Evolutionary conservation across 176 grass and related monocot genomes (phyloP).

Genomic region (Panicum miliaceum): DNA sequence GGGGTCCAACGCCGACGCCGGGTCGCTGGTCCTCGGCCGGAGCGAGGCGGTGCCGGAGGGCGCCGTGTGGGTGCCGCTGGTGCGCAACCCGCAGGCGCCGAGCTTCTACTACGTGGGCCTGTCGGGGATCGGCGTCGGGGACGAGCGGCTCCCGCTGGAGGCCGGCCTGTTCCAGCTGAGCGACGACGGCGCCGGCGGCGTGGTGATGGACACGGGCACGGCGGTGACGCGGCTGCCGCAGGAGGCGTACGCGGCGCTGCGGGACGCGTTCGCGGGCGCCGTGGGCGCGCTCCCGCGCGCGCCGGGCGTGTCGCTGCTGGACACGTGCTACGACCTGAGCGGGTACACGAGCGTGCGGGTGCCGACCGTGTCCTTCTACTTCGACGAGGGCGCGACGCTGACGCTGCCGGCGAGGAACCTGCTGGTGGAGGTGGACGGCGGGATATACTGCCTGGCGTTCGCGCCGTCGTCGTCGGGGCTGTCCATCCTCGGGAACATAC

Average conservation of each 20-base stretch:
- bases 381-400: conserved; percentile 60
- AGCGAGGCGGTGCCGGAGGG: conserved; percentile 72
- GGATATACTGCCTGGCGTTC: conserved; percentile 83
- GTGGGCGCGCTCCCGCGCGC: conserved; percentile 56
- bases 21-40: conserved; percentile 75
- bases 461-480: conserved; percentile 64
- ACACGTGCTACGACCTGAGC: conserved; percentile 88
- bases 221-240: conserved; percentile 66
- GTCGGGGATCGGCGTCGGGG: conserved; percentile 70
- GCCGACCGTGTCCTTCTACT: conserved; percentile 89
- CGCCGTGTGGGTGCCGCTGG: conserved; percentile 87
- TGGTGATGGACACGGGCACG: conserved; percentile 97
- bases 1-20: conserved; percentile 18
- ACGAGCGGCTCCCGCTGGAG: conserved; percentile 50
- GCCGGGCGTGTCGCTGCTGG: conserved; percentile 66
- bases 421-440: conserved; percentile 71
- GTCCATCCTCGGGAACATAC: conserved; percentile 87
- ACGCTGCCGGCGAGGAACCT: conserved; percentile 90
- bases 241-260: conserved; percentile 66
- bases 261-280: conserved; percentile 57
- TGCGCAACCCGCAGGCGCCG: conserved; percentile 68
- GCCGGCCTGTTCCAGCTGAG: conserved; percentile 70
- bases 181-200: conserved; percentile 73
- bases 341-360: conserved; percentile 87
- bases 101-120: conserved; percentile 97